Percentiles rank a stretch among this genome's conserved stretches.
These are phyloP conservation scores for Centaurea solstitialis DNA, from an alignment of 129 eudicot species.

Conservation along the genomic window DNA sequence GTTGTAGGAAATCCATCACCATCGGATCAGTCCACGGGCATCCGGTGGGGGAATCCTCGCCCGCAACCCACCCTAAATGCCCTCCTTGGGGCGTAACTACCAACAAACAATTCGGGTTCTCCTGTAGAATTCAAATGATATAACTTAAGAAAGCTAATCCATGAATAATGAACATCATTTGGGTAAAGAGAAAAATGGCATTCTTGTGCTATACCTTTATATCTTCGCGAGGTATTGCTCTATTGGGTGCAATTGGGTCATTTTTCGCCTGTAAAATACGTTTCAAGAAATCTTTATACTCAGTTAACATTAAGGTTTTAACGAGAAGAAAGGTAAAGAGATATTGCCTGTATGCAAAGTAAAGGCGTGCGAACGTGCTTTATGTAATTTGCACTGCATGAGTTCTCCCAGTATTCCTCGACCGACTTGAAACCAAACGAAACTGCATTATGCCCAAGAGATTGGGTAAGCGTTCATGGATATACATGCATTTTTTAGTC, in stretches of 20 bases:
- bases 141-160: not conserved
- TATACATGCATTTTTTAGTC: not conserved
- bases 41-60: conserved; percentile 70
- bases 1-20: conserved; percentile 88
- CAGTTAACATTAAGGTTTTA: not conserved
- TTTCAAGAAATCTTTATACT: not conserved
- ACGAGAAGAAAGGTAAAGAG: not conserved
- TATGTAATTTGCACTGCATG: conserved; percentile 69
- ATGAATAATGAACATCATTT: not conserved
- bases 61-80: conserved; percentile 98
- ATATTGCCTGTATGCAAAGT: conserved; percentile 76
- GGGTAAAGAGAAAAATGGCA: not conserved
- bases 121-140: conserved; percentile 38
- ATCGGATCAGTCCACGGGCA: conserved; percentile 96
- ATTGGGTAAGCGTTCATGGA: not conserved
- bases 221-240: conserved; percentile 90
- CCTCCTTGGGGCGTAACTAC: conserved; percentile 97
- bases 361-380: conserved; percentile 58
- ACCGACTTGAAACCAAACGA: conserved; percentile 88
- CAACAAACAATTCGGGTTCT: conserved; percentile 71
- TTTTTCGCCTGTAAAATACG: conserved; percentile 73
- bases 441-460: conserved; percentile 36
- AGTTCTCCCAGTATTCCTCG: conserved; percentile 69
- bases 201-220: conserved; percentile 53
- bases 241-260: conserved; percentile 95